These are phyloP conservation scores for Gloeostereum incarnatum DNA, from an alignment of 768 basidiomycete species.

Conservation along the genomic window DNA sequence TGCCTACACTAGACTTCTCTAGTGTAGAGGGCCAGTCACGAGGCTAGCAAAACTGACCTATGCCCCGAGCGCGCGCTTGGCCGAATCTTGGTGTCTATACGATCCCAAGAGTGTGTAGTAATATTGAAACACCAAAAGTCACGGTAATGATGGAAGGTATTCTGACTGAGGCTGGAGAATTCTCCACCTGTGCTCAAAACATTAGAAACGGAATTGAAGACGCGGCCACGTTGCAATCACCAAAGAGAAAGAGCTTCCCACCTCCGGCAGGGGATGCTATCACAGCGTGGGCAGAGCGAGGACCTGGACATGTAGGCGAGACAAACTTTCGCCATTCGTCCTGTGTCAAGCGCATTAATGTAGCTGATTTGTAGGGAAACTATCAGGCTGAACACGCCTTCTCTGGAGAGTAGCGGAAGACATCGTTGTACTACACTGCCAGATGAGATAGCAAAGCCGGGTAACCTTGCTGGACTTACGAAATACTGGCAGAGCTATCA, in stretches of 20 bases:
- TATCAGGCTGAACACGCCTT: constrained; percentile 33
- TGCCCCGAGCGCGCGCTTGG: constrained; percentile 82
- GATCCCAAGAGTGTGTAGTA: constrained; percentile 71
- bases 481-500: constrained; percentile 47
- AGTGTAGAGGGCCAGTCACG: no score
- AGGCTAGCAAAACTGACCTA: constrained; percentile 43
- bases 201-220: background rate
- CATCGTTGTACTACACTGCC: constrained; percentile 55
- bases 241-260: constrained; percentile 80
- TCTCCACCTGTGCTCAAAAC: constrained; percentile 53
- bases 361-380: background rate
- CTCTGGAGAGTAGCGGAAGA: constrained; percentile 79
- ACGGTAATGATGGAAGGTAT: constrained; percentile 79
- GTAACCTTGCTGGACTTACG: constrained; percentile 8
- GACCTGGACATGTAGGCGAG: constrained; percentile 79
- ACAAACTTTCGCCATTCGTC: constrained; percentile 88
- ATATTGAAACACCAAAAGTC: constrained; percentile 89
- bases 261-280: constrained; percentile 69
- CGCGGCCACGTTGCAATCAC: constrained; percentile 21
- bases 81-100: constrained; percentile 76
- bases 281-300: constrained; percentile 81
- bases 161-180: constrained; percentile 78
- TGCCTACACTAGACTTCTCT: no score
- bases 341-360: constrained; percentile 17
- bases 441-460: background rate